Percentiles rank a stretch among this genome's conserved stretches.
Conservation (phyloP, 192 early-diverging fungal species). For the Thamnidium elegans region DNA sequence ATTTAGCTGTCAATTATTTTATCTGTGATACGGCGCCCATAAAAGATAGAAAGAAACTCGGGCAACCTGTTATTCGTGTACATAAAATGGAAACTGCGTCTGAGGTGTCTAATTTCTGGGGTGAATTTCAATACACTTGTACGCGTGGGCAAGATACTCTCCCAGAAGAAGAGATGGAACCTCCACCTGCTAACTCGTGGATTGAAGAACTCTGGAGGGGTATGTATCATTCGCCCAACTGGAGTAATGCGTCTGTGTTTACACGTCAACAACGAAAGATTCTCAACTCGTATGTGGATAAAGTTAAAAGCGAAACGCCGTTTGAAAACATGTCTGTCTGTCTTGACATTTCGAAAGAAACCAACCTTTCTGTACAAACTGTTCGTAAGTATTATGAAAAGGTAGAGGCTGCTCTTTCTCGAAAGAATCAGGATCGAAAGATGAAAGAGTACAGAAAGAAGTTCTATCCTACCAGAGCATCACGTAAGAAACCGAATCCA, state of each 20-base stretch:
- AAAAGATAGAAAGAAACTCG: too few species aligned
- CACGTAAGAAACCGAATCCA: background rate
- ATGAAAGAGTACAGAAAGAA: background rate
- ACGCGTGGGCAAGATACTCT: too few species aligned
- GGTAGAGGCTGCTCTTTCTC: background rate
- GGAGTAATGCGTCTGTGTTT: constrained; percentile 3
- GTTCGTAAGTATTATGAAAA: constrained; percentile 17
- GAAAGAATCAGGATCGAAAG: background rate
- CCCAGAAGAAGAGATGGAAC: too few species aligned
- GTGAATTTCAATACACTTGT: too few species aligned
- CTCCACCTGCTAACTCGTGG: too few species aligned
- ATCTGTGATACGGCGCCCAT: too few species aligned
- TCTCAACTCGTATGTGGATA: constrained; percentile 3
- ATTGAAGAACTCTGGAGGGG: background rate
- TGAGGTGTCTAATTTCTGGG: too few species aligned
- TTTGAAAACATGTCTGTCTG: background rate
- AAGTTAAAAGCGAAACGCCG: constrained; percentile 7
- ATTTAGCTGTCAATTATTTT: too few species aligned
- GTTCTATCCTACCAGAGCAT: background rate
- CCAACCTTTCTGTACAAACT: background rate
- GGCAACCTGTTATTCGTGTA: too few species aligned
- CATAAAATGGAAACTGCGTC: too few species aligned
- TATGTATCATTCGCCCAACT: constrained; percentile 4
- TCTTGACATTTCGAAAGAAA: background rate
- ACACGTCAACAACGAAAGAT: background rate